These are phyloP conservation scores for Artomyces pyxidatus DNA, from an alignment of 768 basidiomycete genomes.

Conservation along the genomic window DNA sequence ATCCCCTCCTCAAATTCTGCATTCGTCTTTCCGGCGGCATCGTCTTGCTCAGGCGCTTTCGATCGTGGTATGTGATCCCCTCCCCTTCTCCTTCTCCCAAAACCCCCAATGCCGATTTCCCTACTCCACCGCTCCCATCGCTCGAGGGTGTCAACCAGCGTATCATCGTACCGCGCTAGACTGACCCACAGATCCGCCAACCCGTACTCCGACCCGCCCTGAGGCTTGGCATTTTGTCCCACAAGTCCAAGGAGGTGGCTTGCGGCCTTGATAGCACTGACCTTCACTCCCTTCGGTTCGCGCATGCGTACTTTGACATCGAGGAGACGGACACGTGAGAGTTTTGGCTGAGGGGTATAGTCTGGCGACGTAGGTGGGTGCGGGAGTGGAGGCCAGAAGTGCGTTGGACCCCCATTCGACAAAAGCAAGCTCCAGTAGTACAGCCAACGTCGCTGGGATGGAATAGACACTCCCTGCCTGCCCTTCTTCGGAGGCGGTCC, in stretches of 20 bases:
- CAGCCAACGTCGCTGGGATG: constrained; percentile 73
- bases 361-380: constrained; percentile 4
- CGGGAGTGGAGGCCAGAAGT: constrained; percentile 33
- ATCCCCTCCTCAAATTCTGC: constrained; percentile 25
- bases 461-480: constrained; percentile 63
- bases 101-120: constrained; percentile 10
- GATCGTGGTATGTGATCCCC: constrained; percentile 27
- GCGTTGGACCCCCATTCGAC: constrained; percentile 42
- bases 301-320: constrained; percentile 53
- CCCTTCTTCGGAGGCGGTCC: not conserved
- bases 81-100: constrained; percentile 14
- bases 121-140: constrained; percentile 52
- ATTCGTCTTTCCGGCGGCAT: constrained; percentile 20
- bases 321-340: constrained; percentile 47
- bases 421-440: constrained; percentile 71
- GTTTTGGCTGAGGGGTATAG: constrained; percentile 7
- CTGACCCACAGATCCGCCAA: constrained; percentile 57
- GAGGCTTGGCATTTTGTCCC: constrained; percentile 2
- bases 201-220: constrained; percentile 21
- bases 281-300: constrained; percentile 43
- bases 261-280: constrained; percentile 47
- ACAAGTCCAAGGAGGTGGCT: constrained; percentile 39
- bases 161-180: constrained; percentile 74
- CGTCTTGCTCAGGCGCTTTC: too few relatives aligned
- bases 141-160: constrained; percentile 54